phyloP scores from a whole-genome alignment of 768 basidiomycete species.

The Boletus bicolor region DNA sequence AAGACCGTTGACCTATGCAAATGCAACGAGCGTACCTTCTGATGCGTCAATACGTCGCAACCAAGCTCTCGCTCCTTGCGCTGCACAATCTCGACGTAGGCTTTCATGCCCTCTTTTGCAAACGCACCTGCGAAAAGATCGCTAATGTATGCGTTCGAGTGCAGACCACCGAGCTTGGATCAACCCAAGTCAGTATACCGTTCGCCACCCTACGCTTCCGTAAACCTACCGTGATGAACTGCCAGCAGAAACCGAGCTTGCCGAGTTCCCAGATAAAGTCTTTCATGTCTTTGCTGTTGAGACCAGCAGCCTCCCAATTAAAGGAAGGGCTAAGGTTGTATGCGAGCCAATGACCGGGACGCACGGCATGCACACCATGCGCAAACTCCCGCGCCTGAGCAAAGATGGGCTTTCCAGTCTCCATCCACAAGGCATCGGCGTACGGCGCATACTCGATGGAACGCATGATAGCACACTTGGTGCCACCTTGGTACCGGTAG shows the following conservation, averaged over 20 bases:
- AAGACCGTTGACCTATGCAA: conserved; percentile 4
- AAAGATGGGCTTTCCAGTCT: conserved; percentile 93
- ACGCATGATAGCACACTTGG: conserved; percentile 89
- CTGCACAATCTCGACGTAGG: conserved; percentile 94
- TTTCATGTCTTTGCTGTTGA: conserved; percentile 82
- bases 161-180: conserved; percentile 85
- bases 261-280: conserved; percentile 90
- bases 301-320: conserved; percentile 93
- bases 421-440: conserved; percentile 93
- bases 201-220: background rate
- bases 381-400: conserved; percentile 92
- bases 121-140: conserved; percentile 87
- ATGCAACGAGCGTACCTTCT: conserved; percentile 60
- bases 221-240: conserved; percentile 90
- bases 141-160: conserved; percentile 96
- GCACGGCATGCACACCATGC: conserved; percentile 74
- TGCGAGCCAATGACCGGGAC: conserved; percentile 91
- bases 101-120: conserved; percentile 97
- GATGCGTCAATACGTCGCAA: conserved; percentile 96
- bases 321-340: conserved; percentile 95
- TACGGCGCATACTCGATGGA: conserved; percentile 92
- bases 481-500: conserved; percentile 97
- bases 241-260: conserved; percentile 96
- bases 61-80: conserved; percentile 89
- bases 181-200: conserved; percentile 2